A percentile compares a stretch with the other conserved stretches of the same genome.
These are phyloP conservation scores for Oryza glumipatula DNA, from an alignment of 176 grass and related monocot species.

Conservation along the genomic window DNA sequence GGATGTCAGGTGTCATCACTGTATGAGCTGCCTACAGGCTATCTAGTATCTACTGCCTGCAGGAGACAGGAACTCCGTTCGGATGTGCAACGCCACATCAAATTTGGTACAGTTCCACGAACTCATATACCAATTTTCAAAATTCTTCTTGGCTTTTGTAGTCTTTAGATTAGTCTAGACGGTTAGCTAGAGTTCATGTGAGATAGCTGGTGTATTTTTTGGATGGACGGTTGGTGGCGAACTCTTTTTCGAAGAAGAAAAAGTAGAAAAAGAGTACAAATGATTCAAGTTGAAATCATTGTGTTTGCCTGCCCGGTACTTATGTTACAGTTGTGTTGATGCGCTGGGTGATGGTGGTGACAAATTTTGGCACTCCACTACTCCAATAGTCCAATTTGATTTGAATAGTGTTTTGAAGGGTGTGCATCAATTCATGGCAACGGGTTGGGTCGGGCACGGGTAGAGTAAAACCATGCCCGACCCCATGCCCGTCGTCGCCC, in stretches of 20 bases:
- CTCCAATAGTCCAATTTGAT: neutral
- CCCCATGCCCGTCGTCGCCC: too few relatives aligned
- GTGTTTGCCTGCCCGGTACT: neutral
- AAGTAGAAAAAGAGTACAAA: neutral
- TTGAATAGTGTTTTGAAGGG: neutral
- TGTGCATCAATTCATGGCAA: neutral
- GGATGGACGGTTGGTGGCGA: neutral
- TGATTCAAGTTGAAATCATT: neutral
- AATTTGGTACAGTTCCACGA: neutral
- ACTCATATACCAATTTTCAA: neutral
- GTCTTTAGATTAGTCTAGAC: conserved; percentile 7
- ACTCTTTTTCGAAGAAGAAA: neutral
- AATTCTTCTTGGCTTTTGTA: neutral
- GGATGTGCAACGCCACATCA: neutral
- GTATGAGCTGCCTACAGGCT: neutral
- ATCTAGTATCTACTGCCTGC: neutral
- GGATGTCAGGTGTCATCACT: conserved; percentile 71
- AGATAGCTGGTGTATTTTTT: neutral
- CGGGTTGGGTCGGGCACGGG: too few relatives aligned
- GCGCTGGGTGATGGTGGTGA: neutral
- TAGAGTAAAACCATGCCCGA: too few relatives aligned
- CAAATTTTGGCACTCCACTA: neutral
- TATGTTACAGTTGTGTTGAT: neutral
- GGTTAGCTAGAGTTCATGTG: conserved; percentile 24
- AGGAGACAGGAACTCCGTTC: too few relatives aligned